A percentile compares a stretch with the other conserved stretches of the same genome.
These are phyloP conservation scores for Lindgomyces ingoldianus DNA, from an alignment of 495 filamentous ascomycete species.

Conservation along the genomic window DNA sequence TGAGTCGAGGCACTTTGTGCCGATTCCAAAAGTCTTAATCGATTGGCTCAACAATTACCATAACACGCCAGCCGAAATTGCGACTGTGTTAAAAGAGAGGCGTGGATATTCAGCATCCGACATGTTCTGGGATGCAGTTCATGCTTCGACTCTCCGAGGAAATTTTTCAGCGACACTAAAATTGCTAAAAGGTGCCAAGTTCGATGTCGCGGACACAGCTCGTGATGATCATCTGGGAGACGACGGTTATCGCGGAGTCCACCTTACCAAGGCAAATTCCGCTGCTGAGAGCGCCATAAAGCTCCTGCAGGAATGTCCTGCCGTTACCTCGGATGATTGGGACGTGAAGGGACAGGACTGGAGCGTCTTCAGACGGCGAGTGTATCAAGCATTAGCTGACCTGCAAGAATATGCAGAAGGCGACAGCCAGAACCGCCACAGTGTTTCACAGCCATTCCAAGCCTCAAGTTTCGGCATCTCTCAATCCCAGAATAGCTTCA, in stretches of 20 bases:
- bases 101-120: conserved; percentile 72
- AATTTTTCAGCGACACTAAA: conserved; percentile 62
- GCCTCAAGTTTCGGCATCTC: conserved; percentile 58
- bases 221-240: conserved; percentile 59
- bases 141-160: conserved; percentile 62
- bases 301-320: conserved; percentile 71
- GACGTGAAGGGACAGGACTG: conserved; percentile 74
- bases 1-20: conserved; percentile 36
- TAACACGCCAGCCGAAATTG: conserved; percentile 61
- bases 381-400: conserved; percentile 63
- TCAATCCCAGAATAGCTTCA: conserved; percentile 41
- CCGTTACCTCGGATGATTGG: conserved; percentile 65
- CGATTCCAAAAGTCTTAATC: conserved; percentile 72
- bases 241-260: conserved; percentile 66
- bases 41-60: conserved; percentile 76
- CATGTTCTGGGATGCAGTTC: conserved; percentile 79
- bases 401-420: conserved; percentile 59
- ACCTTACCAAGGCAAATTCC: conserved; percentile 69
- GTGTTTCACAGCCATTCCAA: conserved; percentile 42
- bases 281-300: conserved; percentile 65
- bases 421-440: conserved; percentile 28
- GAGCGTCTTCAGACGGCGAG: conserved; percentile 71
- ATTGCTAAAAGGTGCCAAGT: conserved; percentile 70
- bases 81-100: conserved; percentile 58
- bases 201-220: conserved; percentile 66